Base-by-base conservation (phyloP, 2,329 filamentous ascomycete genomes). In the Aspergillus thermomutatus region DNA sequence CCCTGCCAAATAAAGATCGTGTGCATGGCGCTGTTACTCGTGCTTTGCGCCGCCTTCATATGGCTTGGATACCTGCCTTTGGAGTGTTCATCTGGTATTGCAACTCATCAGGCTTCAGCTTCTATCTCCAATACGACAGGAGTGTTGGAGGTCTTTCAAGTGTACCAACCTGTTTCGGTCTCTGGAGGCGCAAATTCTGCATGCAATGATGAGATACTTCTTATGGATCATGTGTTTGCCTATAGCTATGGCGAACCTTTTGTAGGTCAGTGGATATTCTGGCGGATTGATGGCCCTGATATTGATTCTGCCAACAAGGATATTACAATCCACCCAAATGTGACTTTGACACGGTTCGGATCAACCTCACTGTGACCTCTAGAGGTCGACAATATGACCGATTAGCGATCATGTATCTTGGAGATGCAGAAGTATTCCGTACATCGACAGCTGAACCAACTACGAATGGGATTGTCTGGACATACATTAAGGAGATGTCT, bases 381-480 rank as follows among this genome's bases (percentile, higher is more conserved):
- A 77, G 79, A 59, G 91, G 91, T 1, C 81, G 83, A 3, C 91
- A 95, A 65, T 92, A 83, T 72, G 91, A 95, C 69, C 83, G 90
- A 41, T 79, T 93, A 8, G 91, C 85, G 3, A 72, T 88, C 31
- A 87, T 94, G 81, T 94, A 87, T 65, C 79, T 94, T 40, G 85
- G 85, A 43, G 88, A 93, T 69, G 85, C 83, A 9, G 90, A 95
- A 70, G 81, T 95, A n/a, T 94, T 89, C 79, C 81, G 90, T 25
- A 92, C 90, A 1, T 92, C 89, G 4, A 95, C 91, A 1, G 89
- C 90, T 3, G 89, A 95, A 74, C 90, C 91, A 1, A 90, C 85
- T 0, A 62, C 76, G 4, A 80, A 80, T 23, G 90, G 90, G 6
- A 92, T 94, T 60, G 76, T 82, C 47, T 93, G 89, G 88, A 86